These are phyloP conservation scores for Flueggea neowawraea DNA, from an alignment of 441 rosid species.

Conservation along the genomic window DNA sequence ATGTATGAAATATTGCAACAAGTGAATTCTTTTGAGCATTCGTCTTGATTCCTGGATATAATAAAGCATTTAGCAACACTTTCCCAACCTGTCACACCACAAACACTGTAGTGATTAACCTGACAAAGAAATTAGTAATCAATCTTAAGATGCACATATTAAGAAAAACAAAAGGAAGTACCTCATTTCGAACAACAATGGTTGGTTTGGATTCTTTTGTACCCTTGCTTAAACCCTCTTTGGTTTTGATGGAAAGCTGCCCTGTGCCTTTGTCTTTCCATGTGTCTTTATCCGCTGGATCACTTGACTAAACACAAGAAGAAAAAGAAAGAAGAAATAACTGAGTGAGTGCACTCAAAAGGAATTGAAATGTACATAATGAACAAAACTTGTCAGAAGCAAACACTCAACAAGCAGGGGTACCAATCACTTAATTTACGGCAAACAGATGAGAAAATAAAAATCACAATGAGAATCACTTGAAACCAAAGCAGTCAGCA, in stretches of 20 bases:
- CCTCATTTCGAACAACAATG: slow-evolving; percentile 83
- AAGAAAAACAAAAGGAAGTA: slow-evolving; percentile 27
- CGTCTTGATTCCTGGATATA: slow-evolving; percentile 90
- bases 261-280: slow-evolving; percentile 99
- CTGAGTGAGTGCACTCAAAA: background rate
- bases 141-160: background rate
- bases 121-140: slow-evolving; percentile 4
- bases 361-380: background rate
- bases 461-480: too few relatives aligned
- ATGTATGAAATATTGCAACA: slow-evolving; percentile 88
- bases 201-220: slow-evolving; percentile 89
- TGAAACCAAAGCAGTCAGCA: too few relatives aligned
- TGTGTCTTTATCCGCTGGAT: slow-evolving; percentile 66
- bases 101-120: slow-evolving; percentile 2
- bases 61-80: slow-evolving; percentile 80
- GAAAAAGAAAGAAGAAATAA: slow-evolving; percentile 1
- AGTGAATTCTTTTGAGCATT: slow-evolving; percentile 74
- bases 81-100: slow-evolving; percentile 66
- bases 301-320: slow-evolving; percentile 44
- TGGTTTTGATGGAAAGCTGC: slow-evolving; percentile 82
- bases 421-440: background rate
- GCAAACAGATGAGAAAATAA: too few relatives aligned
- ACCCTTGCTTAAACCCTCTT: slow-evolving; percentile 79
- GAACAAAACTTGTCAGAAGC: background rate
- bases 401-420: background rate